Conservation (phyloP, 2,329 filamentous ascomycete genomes). For the Aspergillus brasiliensis region DNA sequence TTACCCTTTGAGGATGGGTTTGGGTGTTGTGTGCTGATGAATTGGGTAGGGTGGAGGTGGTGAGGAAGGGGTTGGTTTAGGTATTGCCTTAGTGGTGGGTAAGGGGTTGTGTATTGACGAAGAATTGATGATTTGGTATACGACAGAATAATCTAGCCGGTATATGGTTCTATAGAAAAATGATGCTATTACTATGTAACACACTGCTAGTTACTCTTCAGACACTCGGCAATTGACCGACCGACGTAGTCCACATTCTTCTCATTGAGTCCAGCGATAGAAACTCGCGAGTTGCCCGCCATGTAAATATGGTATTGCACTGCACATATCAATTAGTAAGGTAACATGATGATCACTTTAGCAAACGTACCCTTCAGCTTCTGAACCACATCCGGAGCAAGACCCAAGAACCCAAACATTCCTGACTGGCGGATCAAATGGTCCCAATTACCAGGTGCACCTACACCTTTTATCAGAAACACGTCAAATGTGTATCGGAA, state of each 20-base stretch:
- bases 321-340: not conserved
- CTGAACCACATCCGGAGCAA: conserved; percentile 47
- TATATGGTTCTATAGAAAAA: not conserved
- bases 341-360: not conserved
- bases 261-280: conserved; percentile 87
- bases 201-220: not conserved
- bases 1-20: not conserved
- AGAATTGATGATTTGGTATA: not conserved
- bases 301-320: conserved; percentile 51
- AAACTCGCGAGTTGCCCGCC: conserved; percentile 86
- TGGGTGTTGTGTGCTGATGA: not conserved
- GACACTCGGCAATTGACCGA: conserved; percentile 24
- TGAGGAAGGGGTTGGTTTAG: not conserved
- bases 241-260: conserved; percentile 42
- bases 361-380: conserved; percentile 31
- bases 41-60: not conserved
- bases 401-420: conserved; percentile 83
- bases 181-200: too few species aligned
- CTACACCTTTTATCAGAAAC: conserved; percentile 61
- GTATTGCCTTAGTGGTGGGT: not conserved
- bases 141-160: not conserved
- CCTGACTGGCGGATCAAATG: conserved; percentile 81
- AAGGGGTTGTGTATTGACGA: not conserved
- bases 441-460: conserved; percentile 69
- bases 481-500: not conserved